Percentiles rank a stretch among this genome's conserved stretches.
These are phyloP conservation scores for Phytophthora quininea DNA, from an alignment of 352 stramenopile species.

Conservation along the genomic window DNA sequence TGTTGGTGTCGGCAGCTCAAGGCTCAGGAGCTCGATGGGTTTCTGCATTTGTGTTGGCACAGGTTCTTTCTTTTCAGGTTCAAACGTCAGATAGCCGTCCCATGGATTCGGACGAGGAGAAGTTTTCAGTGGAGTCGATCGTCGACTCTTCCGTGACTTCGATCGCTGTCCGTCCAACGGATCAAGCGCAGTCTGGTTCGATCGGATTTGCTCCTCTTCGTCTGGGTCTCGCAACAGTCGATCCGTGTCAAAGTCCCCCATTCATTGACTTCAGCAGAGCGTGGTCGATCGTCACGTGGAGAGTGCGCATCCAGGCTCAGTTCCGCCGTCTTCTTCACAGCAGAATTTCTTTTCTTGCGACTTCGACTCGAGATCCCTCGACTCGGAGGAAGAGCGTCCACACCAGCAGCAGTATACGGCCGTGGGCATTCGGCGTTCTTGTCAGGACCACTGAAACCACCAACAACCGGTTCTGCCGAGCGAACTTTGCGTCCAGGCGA, in stretches of 20 bases:
- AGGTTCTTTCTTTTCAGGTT: constrained; percentile 18
- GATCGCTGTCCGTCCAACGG: background rate
- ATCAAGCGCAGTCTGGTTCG: constrained; percentile 12
- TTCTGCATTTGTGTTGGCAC: constrained; percentile 17
- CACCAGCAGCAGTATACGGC: constrained; percentile 20
- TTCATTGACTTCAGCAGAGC: constrained; percentile 36
- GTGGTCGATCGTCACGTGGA: constrained; percentile 19
- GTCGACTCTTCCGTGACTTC: constrained; percentile 26
- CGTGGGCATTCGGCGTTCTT: constrained; percentile 6
- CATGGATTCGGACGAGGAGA: constrained; percentile 25
- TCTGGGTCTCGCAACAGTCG: constrained; percentile 37
- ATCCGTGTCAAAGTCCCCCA: constrained; percentile 72
- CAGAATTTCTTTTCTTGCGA: constrained; percentile 15
- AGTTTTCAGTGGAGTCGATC: constrained; percentile 18
- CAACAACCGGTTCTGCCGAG: constrained; percentile 13
- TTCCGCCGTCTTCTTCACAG: constrained; percentile 10
- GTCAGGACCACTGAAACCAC: constrained; percentile 1
- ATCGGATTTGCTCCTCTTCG: constrained; percentile 4
- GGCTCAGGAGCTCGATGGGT: constrained; percentile 25
- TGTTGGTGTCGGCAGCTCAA: constrained; percentile 14
- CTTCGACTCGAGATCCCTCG: background rate
- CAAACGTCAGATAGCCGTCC: constrained; percentile 26
- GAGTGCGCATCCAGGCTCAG: background rate
- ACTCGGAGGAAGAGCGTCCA: constrained; percentile 5
- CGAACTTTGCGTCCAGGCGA: constrained; percentile 20